Conservation (phyloP, 306 rosid species). For the Prunus salicina region DNA sequence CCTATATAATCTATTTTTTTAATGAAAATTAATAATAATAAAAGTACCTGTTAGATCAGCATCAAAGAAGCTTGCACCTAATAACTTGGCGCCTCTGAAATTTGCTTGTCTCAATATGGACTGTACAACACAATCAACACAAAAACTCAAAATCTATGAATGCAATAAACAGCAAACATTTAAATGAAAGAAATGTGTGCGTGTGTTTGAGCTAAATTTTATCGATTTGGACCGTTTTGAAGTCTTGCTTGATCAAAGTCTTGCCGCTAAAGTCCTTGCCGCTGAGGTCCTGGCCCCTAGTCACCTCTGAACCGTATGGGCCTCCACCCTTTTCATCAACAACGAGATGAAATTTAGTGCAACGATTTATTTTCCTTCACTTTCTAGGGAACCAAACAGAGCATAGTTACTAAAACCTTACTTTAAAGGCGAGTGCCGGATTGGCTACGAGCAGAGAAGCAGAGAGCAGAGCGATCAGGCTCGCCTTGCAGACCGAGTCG, state of each 20-base stretch:
- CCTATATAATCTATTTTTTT: no score
- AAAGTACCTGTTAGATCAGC: slow-evolving; percentile 81
- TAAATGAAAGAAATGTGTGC: neutral
- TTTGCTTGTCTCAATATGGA: slow-evolving; percentile 82
- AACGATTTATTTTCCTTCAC: neutral
- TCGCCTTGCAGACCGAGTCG: slow-evolving; percentile 50
- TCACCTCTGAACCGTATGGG: slow-evolving; percentile 85
- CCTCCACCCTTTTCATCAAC: slow-evolving; percentile 70
- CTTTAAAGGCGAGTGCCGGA: slow-evolving; percentile 87
- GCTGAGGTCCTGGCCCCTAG: slow-evolving; percentile 89
- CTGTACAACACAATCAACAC: slow-evolving; percentile 33
- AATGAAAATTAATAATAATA: neutral
- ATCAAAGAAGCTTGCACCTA: slow-evolving; percentile 95
- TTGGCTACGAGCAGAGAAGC: slow-evolving; percentile 63
- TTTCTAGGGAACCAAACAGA: slow-evolving; percentile 17
- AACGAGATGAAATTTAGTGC: neutral
- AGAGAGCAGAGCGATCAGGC: slow-evolving; percentile 65
- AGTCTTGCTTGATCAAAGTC: slow-evolving; percentile 87
- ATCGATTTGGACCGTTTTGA: slow-evolving; percentile 67
- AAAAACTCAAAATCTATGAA: neutral
- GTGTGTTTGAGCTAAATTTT: neutral
- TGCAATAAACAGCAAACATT: neutral
- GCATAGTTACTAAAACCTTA: neutral
- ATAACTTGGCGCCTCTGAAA: slow-evolving; percentile 80
- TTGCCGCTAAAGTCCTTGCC: slow-evolving; percentile 91